These are phyloP conservation scores for Podosphaera fusca DNA, from an alignment of 2,329 filamentous ascomycete genomes.

Conservation along the genomic window DNA sequence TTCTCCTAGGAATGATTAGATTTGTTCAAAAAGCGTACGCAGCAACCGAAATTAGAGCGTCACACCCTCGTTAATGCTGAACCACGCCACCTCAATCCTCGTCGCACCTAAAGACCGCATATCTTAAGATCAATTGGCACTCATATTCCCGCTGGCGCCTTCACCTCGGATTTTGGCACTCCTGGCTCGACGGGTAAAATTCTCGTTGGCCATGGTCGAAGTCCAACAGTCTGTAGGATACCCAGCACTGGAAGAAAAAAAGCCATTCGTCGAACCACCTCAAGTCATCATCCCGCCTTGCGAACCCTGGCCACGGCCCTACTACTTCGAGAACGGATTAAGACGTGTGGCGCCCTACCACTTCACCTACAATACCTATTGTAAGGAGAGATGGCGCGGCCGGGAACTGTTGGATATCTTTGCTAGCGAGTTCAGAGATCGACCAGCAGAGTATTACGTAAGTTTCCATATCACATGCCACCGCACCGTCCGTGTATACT, in stretches of 20 bases:
- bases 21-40: no score
- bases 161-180: conserved; percentile 28
- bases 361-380: conserved; percentile 85
- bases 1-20: no score
- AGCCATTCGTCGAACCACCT: conserved; percentile 21
- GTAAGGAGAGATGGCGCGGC: conserved; percentile 82
- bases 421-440: conserved; percentile 73
- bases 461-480: conserved; percentile 10
- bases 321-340: conserved; percentile 63
- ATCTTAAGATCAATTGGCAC: neutral
- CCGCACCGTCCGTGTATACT: conserved; percentile 4
- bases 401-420: conserved; percentile 70
- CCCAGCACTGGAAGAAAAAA: conserved; percentile 16
- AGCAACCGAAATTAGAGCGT: no score
- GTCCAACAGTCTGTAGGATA: conserved; percentile 12
- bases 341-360: conserved; percentile 71
- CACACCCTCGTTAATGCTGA: no score
- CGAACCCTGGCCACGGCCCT: conserved; percentile 40
- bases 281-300: conserved; percentile 27
- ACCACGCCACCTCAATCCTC: no score
- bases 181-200: conserved; percentile 23
- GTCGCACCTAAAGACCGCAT: neutral
- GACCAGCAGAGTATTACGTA: conserved; percentile 69
- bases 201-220: conserved; percentile 22
- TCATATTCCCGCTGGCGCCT: conserved; percentile 20